Evolutionary conservation across 148 eudicot genomes (phyloP), one percentile per base, ranked within the genome.

Genomic region (Hydrangea macrophylla): DNA sequence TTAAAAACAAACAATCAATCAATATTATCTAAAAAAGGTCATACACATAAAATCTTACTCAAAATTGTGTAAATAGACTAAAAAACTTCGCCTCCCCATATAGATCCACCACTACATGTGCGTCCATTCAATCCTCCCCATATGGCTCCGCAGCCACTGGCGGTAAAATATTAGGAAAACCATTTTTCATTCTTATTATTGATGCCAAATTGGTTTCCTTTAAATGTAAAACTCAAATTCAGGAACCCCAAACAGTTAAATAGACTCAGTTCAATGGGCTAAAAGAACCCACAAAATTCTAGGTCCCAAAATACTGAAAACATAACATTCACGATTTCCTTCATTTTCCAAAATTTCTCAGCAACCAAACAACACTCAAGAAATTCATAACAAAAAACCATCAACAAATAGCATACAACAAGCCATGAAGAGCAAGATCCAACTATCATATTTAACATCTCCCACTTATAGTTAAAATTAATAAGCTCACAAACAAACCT

Each of bases 401-500:
- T 24, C 55, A 11, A 12, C 5, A 5, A 17, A 17, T 58, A 70
- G 15, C 11, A 63, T 9, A 2, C 0, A 23, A 53, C 2, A 10
- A 55, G 6, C 40, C 45, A 45, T 12, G 23, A 50, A 30, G 25
- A 62, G 10, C 55, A 55, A 62, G 66, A 72, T 45, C 72, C 53
- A 55, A 26, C 23, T 7, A 9, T 44, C 23, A 35, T 50, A 24
- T 12, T 18, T 5, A 25, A 32, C n/a, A 51, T 7, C 20, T 25
- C 25, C 9, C 57, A 40, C 27, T 32, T 20, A 45, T 0, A 7
- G n/a, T 1, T 10, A 56, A 37, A 25, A 3, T 12, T 24, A n/a
- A 12, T 12, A 54, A 4, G 23, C 1, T n/a, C n/a, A n/a, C n/a
- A n/a, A n/a, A 55, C 32, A 23, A 67, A 90, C 96, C 90, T 90